Percentiles rank a stretch among this genome's conserved stretches.
Evolutionary conservation across 192 early-diverging fungal species (phyloP).

Genomic region (Coemansia sp.): DNA sequence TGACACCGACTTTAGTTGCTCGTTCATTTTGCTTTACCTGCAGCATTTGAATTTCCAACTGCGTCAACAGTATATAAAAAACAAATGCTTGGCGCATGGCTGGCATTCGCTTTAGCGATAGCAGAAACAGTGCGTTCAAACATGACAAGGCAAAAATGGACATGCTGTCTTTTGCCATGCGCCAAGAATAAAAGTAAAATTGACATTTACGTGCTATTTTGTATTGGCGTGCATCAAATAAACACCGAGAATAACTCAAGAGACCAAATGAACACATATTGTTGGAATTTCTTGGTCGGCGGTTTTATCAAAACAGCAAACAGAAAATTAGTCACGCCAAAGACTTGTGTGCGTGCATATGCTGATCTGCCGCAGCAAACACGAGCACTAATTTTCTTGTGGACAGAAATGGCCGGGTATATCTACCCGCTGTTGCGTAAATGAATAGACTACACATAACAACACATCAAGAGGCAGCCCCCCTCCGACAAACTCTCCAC

Average conservation of each 20-base stretch:
- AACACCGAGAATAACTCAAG: not conserved
- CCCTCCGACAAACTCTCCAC: conserved; percentile 3
- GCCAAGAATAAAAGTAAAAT: not conserved
- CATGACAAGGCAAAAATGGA: not conserved
- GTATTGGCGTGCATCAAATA: not conserved
- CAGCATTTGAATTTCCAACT: not conserved
- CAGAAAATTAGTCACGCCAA: not conserved
- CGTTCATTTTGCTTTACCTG: not conserved
- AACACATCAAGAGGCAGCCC: not conserved
- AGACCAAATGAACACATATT: not conserved
- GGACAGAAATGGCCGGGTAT: not conserved
- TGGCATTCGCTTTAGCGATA: not conserved
- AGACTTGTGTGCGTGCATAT: not conserved
- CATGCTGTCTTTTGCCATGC: not conserved
- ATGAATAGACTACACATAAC: not conserved
- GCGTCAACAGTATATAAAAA: not conserved
- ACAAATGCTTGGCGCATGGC: not conserved
- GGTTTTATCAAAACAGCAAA: not conserved
- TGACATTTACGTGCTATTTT: not conserved
- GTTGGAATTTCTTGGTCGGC: no score
- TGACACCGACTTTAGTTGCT: not conserved
- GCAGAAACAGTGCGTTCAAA: not conserved
- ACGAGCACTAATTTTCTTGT: not conserved
- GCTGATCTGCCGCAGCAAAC: not conserved
- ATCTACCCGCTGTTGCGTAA: not conserved